Conservation (phyloP, 148 eudicot genomes). For the Nepenthes gracilis region DNA sequence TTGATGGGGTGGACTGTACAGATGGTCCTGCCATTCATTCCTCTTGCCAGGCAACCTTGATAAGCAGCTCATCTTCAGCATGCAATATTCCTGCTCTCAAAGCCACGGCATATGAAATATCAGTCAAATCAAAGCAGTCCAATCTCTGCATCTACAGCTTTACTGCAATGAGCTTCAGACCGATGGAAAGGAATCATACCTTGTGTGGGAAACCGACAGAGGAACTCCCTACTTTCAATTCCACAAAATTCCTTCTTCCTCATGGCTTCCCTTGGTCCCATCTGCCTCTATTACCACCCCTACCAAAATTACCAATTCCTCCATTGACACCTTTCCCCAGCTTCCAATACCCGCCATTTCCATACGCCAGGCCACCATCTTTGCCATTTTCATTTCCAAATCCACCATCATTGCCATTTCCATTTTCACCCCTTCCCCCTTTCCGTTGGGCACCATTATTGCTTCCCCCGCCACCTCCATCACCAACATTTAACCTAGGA, state of each 20-base stretch:
- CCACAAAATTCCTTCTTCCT: constrained; percentile 38
- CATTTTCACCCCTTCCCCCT: not conserved
- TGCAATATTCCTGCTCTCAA: constrained; percentile 37
- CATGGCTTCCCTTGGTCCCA: constrained; percentile 20
- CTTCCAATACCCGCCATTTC: not conserved
- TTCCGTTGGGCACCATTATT: not conserved
- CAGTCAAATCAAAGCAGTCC: constrained; percentile 46
- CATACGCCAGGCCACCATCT: constrained; percentile 3
- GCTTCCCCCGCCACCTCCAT: constrained; percentile 4
- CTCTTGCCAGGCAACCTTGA: constrained; percentile 45
- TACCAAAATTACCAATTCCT: not conserved
- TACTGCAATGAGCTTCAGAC: constrained; percentile 52
- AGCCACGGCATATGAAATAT: constrained; percentile 30
- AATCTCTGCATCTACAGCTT: constrained; percentile 45
- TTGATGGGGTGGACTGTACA: constrained; percentile 54
- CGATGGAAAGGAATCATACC: constrained; percentile 29
- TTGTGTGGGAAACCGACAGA: constrained; percentile 29
- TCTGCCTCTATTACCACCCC: constrained; percentile 7
- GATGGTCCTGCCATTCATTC: constrained; percentile 52
- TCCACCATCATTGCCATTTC: constrained; percentile 1
- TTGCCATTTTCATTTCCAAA: not conserved
- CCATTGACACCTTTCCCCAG: not conserved
- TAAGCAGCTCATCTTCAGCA: constrained; percentile 27
- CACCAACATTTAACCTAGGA: constrained; percentile 8
- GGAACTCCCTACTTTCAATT: constrained; percentile 10